A percentile compares a stretch with the other conserved stretches of the same genome.
These are phyloP conservation scores for Sisymbrium altissimum DNA, from an alignment of 345 rosid genomes.

Conservation along the genomic window DNA sequence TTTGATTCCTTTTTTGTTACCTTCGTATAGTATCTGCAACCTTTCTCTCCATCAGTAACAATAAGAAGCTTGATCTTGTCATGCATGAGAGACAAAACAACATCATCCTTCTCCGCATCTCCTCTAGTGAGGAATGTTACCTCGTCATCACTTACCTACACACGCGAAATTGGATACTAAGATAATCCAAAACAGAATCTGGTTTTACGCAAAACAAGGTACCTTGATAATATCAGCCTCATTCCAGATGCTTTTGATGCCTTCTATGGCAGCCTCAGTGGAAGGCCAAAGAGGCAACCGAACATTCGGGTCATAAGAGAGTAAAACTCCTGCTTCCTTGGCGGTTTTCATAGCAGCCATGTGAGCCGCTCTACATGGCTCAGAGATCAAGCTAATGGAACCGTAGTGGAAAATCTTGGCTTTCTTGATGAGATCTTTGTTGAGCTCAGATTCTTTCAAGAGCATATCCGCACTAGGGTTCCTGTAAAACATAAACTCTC, in stretches of 20 bases:
- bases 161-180: background rate
- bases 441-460: conserved; percentile 58
- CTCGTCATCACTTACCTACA: conserved; percentile 54
- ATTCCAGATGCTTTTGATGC: conserved; percentile 64
- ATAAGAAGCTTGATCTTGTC: conserved; percentile 56
- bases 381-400: conserved; percentile 64
- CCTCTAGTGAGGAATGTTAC: conserved; percentile 49
- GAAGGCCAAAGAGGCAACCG: conserved; percentile 74
- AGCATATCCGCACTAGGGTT: conserved; percentile 82
- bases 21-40: conserved; percentile 65
- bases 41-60: conserved; percentile 67
- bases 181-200: background rate
- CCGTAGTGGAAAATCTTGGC: conserved; percentile 73
- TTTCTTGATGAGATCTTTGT: conserved; percentile 48
- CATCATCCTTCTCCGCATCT: conserved; percentile 55
- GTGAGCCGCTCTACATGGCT: conserved; percentile 68
- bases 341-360: conserved; percentile 77
- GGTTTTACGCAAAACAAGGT: background rate
- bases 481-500: conserved; percentile 74
- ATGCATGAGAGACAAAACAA: conserved; percentile 49
- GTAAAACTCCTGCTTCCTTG: conserved; percentile 46
- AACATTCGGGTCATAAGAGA: conserved; percentile 67
- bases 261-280: conserved; percentile 50
- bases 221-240: conserved; percentile 65
- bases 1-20: conserved; percentile 10